Conservation (phyloP, 352 stramenopile species). For the Thalassiosira livingstoniorum region DNA sequence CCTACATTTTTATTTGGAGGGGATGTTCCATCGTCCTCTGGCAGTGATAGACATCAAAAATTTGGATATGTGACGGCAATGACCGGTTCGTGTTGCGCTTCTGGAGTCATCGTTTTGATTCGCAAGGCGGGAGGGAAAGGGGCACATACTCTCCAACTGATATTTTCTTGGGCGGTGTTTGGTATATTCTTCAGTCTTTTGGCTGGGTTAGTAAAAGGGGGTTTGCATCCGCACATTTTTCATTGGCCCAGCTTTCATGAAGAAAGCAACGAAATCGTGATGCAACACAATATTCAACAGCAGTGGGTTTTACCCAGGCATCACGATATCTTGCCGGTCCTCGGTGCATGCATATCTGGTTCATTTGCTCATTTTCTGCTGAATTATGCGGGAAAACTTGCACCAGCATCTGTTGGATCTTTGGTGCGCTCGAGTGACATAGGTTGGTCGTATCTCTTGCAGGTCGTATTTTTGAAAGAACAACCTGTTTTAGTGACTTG, state of each 20-base stretch:
- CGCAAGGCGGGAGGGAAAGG: conserved; percentile 57
- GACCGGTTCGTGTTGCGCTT: conserved; percentile 36
- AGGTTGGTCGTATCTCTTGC: conserved; percentile 52
- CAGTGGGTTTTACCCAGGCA: conserved; percentile 16
- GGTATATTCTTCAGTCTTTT: conserved; percentile 54
- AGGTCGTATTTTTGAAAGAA: conserved; percentile 60
- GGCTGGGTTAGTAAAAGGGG: conserved; percentile 3
- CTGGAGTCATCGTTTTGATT: conserved; percentile 63
- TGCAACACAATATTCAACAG: not conserved
- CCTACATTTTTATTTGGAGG: conserved; percentile 65
- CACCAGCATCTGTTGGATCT: conserved; percentile 42
- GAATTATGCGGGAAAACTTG: conserved; percentile 59
- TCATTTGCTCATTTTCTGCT: conserved; percentile 53
- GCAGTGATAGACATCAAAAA: not conserved
- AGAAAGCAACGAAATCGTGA: no score
- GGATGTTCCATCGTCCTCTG: not conserved
- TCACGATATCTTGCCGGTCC: conserved; percentile 14
- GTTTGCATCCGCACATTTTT: not conserved
- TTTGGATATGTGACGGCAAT: conserved; percentile 66
- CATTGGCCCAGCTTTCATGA: no score
- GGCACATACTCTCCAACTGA: conserved; percentile 64
- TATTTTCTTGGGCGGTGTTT: conserved; percentile 65
- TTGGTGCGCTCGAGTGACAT: conserved; percentile 55
- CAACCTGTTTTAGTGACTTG: conserved; percentile 36
- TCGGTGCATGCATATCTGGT: conserved; percentile 46